Base-by-base conservation (phyloP, 2,329 filamentous ascomycete genomes). In the Ilyonectria robusta region DNA sequence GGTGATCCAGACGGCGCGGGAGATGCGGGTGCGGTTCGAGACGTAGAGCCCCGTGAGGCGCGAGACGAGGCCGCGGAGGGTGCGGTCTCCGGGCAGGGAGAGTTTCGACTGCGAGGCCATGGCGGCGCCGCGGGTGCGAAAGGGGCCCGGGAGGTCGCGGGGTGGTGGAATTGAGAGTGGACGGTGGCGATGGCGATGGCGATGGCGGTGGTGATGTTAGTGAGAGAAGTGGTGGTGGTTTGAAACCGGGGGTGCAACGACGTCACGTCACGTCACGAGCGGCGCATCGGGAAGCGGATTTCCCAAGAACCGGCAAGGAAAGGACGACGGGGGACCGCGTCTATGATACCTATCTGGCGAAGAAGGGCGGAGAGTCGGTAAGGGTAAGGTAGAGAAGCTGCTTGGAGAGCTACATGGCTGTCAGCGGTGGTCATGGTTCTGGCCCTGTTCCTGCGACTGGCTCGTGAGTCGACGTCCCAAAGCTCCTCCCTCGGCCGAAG, bases 71-170 rank as follows among this genome's bases (percentile, higher is more conserved):
- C 86, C 85, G 75, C 90, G 89, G 76, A 95, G 78, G 65, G 89
- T 91, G 72, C 88, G 88, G 73, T 93, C 89, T 68, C 86, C 81
- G 48, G 83, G 80, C 44, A 91, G 84, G 54, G 86, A 83, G 69
- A 94, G 83, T 79, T 94, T 95, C 58, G 94, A 95, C 78, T 92
- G 92, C 65, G 84, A 89, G 67, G 92, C 92, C 93, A 95, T 95
- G 72, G 71, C 75, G 47, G 62, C 51, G 48, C 40, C 53, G 48
- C 46, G 48, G 46, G 42, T 37, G 47, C 53, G 42, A 56, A 48
- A 35, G 29, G 40, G 50, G 31, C 57, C 54, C 23, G 59, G 48
- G 50, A 40, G 51, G 15, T 51, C 31, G 48, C 17, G 48, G 31
- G 33, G 53, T 35, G 44, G 56, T 40, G 19, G 26, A 58, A 37